Base-by-base conservation (phyloP, 306 rosid species). In the Potentilla sterilis region DNA sequence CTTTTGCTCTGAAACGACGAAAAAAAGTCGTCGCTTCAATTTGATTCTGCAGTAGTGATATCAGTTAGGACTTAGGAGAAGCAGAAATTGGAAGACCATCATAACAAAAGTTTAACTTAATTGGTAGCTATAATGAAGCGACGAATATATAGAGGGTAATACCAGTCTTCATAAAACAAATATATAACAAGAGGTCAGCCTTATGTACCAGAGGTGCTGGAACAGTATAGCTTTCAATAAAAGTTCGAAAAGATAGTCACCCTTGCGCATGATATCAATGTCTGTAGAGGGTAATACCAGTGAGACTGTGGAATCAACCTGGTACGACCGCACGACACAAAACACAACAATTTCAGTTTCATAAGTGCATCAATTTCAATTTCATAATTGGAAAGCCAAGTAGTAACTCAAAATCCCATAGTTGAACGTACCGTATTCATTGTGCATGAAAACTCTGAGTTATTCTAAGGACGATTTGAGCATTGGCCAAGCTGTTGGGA, bases 401-500 rank as follows among this genome's bases (percentile, higher is more conserved):
- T 52, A 52, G 9, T 16, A 19, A 4, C 2, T 54, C 28, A 54
- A n/a, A 7, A 6, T 7, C 61, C n/a, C 10, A 54, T 47, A 1
- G 32, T 19, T 54, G 13, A 47, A 19, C 61, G n/a, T 54, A 54
- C 61, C 59, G 22, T 52, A 52, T 24, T 55, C 32, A 55, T n/a
- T n/a, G 32, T 1, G 62, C 62, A 55, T n/a, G 28, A n/a, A 55
- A 2, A 7, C 13, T 34, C 34, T 4, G n/a, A 55, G 13, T 9
- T n/a, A 14, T 55, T 55, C 32, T 4, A 55, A 55, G 32, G 62
- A n/a, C 4, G 34, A 55, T 9, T 55, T 2, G 62, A 55, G 5
- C 32, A 55, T n/a, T 34, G 62, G 32, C 62, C 62, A 55, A 55
- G 62, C 62, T 55, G n/a, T n/a, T n/a, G n/a, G n/a, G n/a, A n/a